Conservation (phyloP, 2,329 filamentous ascomycete genomes). For the Boeremia lycopersici region DNA sequence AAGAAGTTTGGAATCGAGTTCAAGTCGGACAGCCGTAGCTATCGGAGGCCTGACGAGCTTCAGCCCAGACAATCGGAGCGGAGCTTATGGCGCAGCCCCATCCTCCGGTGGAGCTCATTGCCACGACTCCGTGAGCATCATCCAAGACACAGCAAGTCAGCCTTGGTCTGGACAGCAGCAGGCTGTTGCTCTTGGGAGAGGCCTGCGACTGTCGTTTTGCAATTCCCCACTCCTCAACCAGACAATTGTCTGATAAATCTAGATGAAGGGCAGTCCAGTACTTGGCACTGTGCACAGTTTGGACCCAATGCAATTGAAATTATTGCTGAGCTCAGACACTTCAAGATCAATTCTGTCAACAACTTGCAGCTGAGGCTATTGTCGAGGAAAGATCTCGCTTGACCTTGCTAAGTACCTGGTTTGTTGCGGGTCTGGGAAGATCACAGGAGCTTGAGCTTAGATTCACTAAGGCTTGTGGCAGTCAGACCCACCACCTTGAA, state of each 20-base stretch:
- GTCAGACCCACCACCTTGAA: constrained; percentile 13
- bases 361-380: not conserved
- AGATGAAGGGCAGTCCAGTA: constrained; percentile 2
- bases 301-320: not conserved
- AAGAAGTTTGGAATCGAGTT: not conserved
- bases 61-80: constrained; percentile 12
- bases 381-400: constrained; percentile 2
- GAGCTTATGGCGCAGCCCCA: constrained; percentile 2
- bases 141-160: constrained; percentile 2
- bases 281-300: not conserved
- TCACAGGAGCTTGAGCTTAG: constrained; percentile 5
- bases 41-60: not conserved
- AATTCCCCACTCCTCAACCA: constrained; percentile 3
- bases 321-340: not conserved
- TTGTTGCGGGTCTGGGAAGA: constrained; percentile 1
- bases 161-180: not conserved
- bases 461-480: constrained; percentile 7
- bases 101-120: constrained; percentile 2
- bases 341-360: not conserved
- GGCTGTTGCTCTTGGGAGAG: not conserved
- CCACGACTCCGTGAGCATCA: not conserved
- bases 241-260: not conserved
- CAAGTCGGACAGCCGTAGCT: not conserved
- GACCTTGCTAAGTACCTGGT: not conserved
- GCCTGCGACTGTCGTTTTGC: not conserved